Conservation (phyloP, 805 yeast species). For the Naumovozyma castellii region DNA sequence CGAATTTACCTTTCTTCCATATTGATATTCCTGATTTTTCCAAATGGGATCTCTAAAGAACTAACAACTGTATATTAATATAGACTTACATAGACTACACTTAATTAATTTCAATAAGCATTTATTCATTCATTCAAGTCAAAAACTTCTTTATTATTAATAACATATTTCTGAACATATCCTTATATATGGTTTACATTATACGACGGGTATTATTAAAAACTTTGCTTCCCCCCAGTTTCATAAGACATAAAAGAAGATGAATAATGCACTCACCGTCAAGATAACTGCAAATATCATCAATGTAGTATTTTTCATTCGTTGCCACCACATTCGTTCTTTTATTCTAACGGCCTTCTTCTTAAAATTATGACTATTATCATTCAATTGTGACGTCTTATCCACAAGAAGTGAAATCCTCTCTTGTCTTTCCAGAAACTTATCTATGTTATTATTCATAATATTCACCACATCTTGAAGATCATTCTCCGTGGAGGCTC, state of each 20-base stretch:
- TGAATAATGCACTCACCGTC: slow-evolving; percentile 16
- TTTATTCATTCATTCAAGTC: too few species aligned
- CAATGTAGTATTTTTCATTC: slow-evolving; percentile 30
- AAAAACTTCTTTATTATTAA: too few species aligned
- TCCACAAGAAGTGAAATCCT: slow-evolving; percentile 61
- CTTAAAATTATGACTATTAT: slow-evolving; percentile 58
- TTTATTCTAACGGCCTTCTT: slow-evolving; percentile 55
- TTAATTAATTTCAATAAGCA: too few species aligned
- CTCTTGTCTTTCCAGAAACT: slow-evolving; percentile 68
- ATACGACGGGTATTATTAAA: too few species aligned
- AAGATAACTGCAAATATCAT: slow-evolving; percentile 17
- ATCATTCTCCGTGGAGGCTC: slow-evolving; percentile 23
- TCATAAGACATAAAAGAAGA: slow-evolving; percentile 12
- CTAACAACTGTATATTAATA: background rate
- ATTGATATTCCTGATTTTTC: slow-evolving; percentile 29
- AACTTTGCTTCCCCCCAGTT: too few species aligned
- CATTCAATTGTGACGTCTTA: slow-evolving; percentile 66
- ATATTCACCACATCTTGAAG: slow-evolving; percentile 26
- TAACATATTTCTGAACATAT: too few species aligned
- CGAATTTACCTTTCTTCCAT: slow-evolving; percentile 30
- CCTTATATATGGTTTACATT: too few species aligned
- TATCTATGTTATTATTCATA: slow-evolving; percentile 32
- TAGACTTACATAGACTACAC: too few species aligned
- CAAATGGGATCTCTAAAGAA: slow-evolving; percentile 21
- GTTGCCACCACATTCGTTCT: slow-evolving; percentile 63